Evolutionary conservation across 1,284 basidiomycete species (phyloP).

Genomic region (Naganishia liquefaciens): DNA sequence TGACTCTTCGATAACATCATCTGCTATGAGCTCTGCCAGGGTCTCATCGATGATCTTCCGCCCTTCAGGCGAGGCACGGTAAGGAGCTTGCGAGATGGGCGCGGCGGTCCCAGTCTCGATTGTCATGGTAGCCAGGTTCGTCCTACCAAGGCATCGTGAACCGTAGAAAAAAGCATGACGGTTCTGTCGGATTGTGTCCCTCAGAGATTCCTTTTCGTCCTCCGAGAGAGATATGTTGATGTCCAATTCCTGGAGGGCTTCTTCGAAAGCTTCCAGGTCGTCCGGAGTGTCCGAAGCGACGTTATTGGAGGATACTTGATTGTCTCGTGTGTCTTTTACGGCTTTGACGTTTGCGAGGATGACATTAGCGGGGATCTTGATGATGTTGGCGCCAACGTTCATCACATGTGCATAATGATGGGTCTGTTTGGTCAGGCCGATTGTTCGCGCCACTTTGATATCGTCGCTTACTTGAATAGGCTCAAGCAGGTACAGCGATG

Average conservation of each 20-base stretch:
- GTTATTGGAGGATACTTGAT: neutral
- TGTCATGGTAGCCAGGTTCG: conserved; percentile 15
- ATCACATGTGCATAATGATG: conserved; percentile 4
- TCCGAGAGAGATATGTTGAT: conserved; percentile 7
- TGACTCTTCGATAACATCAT: conserved; percentile 51
- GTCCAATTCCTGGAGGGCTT: conserved; percentile 1
- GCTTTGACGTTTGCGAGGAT: neutral
- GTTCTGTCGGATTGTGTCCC: conserved; percentile 1
- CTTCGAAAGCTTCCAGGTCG: neutral
- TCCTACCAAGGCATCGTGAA: conserved; percentile 7
- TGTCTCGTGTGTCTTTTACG: neutral
- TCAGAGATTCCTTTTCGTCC: neutral
- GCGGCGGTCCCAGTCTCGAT: conserved; percentile 29
- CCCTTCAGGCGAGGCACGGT: conserved; percentile 47
- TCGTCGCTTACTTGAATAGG: neutral
- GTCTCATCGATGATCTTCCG: conserved; percentile 45
- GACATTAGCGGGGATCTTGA: neutral
- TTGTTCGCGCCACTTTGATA: conserved; percentile 1
- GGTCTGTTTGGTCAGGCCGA: neutral
- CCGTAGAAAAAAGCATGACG: conserved; percentile 18
- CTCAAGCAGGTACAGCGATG: conserved; percentile 34
- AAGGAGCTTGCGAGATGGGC: conserved; percentile 43
- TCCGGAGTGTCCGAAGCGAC: neutral
- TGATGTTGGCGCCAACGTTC: neutral
- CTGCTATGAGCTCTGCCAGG: conserved; percentile 43